phyloP scores from a whole-genome alignment of 108 stramenopile species.

The Nitzschia sp. region DNA sequence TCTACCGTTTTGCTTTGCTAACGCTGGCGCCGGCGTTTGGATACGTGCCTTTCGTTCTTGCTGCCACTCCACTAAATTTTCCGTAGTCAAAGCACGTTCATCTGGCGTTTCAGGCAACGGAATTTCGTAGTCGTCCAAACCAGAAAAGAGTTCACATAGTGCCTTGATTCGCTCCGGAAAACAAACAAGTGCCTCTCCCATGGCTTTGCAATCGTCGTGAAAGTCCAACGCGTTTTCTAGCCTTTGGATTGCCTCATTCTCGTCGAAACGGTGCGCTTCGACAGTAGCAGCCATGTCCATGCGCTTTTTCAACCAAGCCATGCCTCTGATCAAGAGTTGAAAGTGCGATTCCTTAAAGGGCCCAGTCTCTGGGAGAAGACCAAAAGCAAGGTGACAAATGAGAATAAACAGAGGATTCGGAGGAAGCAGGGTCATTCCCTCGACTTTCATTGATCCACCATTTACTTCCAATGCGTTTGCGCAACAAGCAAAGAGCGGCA shows the following conservation, averaged over 20 bases:
- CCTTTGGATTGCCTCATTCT: slow-evolving; percentile 15
- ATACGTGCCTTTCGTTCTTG: slow-evolving; percentile 4
- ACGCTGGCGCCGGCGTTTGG: background rate
- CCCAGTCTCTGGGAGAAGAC: slow-evolving; percentile 32
- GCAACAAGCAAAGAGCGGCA: slow-evolving; percentile 40
- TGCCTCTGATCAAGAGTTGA: no score
- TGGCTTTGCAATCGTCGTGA: slow-evolving; percentile 33
- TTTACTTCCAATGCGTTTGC: slow-evolving; percentile 66
- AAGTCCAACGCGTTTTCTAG: slow-evolving; percentile 54
- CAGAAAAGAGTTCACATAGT: slow-evolving; percentile 62
- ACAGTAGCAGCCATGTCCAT: background rate
- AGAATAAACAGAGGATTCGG: slow-evolving; percentile 64
- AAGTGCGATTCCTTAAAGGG: background rate
- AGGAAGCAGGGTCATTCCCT: slow-evolving; percentile 66
- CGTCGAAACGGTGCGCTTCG: background rate
- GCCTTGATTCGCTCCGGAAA: slow-evolving; percentile 49
- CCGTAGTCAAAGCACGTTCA: slow-evolving; percentile 29
- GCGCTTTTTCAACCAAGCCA: background rate
- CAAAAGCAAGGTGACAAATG: slow-evolving; percentile 59
- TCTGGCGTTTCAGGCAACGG: slow-evolving; percentile 49
- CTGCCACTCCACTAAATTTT: slow-evolving; percentile 20
- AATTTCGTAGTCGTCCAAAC: slow-evolving; percentile 49
- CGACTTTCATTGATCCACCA: slow-evolving; percentile 58
- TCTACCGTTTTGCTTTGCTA: background rate
- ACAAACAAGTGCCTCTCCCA: slow-evolving; percentile 72